These are phyloP conservation scores for Porosira glacialis DNA, from an alignment of 352 stramenopile species.

Conservation along the genomic window DNA sequence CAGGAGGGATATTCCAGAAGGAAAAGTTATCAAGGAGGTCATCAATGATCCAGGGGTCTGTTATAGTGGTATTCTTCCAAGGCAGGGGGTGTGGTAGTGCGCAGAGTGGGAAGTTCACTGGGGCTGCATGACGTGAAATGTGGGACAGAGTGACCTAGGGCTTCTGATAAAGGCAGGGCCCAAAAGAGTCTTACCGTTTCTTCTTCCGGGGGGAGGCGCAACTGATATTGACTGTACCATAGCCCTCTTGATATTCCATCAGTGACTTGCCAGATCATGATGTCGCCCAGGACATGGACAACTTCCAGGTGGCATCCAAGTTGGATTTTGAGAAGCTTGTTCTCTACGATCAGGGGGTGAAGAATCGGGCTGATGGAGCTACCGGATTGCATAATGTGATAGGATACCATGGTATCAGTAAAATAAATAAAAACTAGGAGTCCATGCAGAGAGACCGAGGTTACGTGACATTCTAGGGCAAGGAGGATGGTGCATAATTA, in stretches of 20 bases:
- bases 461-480: background rate
- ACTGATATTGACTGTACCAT: background rate
- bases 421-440: constrained; percentile 22
- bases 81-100: background rate
- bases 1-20: background rate
- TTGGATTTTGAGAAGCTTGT: constrained; percentile 33
- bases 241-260: constrained; percentile 46
- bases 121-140: background rate
- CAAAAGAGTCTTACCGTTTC: background rate
- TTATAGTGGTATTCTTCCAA: background rate
- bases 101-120: background rate
- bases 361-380: constrained; percentile 34
- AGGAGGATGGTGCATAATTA: constrained; percentile 7
- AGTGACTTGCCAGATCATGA: constrained; percentile 59
- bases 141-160: too few species aligned
- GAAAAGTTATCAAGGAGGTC: background rate
- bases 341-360: constrained; percentile 31
- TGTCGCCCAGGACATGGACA: constrained; percentile 39
- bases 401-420: constrained; percentile 58
- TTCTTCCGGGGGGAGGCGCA: background rate
- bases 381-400: constrained; percentile 39
- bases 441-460: background rate
- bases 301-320: constrained; percentile 22
- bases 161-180: too few species aligned
- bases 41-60: background rate